A percentile compares a stretch with the other conserved stretches of the same genome.
These are phyloP conservation scores for Bacidia rubella DNA, from an alignment of 495 filamentous ascomycete species.

Conservation along the genomic window DNA sequence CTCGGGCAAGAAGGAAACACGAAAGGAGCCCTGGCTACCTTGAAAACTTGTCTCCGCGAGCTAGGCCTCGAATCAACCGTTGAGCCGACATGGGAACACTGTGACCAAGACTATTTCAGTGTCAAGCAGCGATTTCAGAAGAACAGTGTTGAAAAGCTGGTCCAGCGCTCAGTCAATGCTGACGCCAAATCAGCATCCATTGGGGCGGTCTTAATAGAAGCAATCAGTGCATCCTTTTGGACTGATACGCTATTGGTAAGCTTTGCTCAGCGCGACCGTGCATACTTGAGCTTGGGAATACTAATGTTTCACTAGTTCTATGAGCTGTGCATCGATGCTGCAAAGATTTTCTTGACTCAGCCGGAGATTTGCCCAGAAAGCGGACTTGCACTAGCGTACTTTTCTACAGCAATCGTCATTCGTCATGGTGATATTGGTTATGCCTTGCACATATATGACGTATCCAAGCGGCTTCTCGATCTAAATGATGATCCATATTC, in stretches of 20 bases:
- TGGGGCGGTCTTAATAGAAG: conserved; percentile 63
- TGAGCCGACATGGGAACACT: conserved; percentile 57
- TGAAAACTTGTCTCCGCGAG: conserved; percentile 54
- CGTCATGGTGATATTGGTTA: conserved; percentile 57
- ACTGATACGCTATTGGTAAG: conserved; percentile 35
- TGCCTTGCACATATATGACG: conserved; percentile 47
- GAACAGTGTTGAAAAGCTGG: conserved; percentile 41
- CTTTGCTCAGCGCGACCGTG: no score
- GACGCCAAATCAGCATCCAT: conserved; percentile 48
- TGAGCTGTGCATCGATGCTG: conserved; percentile 55
- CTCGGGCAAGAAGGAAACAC: conserved; percentile 60
- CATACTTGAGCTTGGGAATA: conserved; percentile 71
- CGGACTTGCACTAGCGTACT: conserved; percentile 60
- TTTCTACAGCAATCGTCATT: conserved; percentile 57
- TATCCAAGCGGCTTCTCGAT: conserved; percentile 54
- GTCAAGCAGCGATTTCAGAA: conserved; percentile 44
- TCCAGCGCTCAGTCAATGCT: conserved; percentile 35
- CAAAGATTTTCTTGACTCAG: conserved; percentile 50
- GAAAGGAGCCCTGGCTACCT: conserved; percentile 47
- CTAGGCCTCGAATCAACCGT: conserved; percentile 50
- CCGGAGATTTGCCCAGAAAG: conserved; percentile 56
- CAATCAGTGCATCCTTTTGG: conserved; percentile 74
- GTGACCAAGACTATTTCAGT: conserved; percentile 54
- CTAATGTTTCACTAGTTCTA: conserved; percentile 44
- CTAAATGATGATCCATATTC: conserved; percentile 54